phyloP scores from a whole-genome alignment of 78 protist genomes.

The Dictyostelium capitatum region DNA sequence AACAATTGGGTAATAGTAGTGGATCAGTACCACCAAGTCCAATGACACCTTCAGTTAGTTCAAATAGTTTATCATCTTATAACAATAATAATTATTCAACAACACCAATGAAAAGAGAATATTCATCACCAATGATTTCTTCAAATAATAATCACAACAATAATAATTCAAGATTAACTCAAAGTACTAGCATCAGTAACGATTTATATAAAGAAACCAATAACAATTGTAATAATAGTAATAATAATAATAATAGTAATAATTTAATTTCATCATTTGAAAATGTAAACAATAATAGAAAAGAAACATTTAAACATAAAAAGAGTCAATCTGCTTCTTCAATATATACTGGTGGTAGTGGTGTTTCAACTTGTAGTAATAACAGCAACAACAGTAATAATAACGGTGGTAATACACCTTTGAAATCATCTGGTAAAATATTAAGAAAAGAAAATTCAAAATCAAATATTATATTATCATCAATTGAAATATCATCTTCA shows the following conservation, averaged over 20 bases:
- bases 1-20: background rate
- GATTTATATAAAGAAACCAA: background rate
- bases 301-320: constrained; percentile 27
- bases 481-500: background rate
- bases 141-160: background rate
- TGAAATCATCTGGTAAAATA: too few species aligned
- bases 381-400: background rate
- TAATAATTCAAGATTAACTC: background rate
- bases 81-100: background rate
- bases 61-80: background rate
- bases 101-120: constrained; percentile 1
- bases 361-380: background rate
- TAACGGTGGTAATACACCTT: background rate
- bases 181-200: background rate
- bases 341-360: background rate
- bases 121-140: constrained; percentile 18
- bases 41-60: background rate
- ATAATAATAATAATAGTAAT: constrained; percentile 6
- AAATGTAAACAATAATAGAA: background rate
- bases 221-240: constrained; percentile 1
- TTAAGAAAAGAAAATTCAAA: constrained; percentile 1
- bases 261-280: background rate
- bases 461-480: background rate
- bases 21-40: constrained; percentile 40
- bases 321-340: constrained; percentile 59